These are phyloP conservation scores for Grosmannia serpens DNA, from an alignment of 2,329 filamentous ascomycete species.

Conservation along the genomic window DNA sequence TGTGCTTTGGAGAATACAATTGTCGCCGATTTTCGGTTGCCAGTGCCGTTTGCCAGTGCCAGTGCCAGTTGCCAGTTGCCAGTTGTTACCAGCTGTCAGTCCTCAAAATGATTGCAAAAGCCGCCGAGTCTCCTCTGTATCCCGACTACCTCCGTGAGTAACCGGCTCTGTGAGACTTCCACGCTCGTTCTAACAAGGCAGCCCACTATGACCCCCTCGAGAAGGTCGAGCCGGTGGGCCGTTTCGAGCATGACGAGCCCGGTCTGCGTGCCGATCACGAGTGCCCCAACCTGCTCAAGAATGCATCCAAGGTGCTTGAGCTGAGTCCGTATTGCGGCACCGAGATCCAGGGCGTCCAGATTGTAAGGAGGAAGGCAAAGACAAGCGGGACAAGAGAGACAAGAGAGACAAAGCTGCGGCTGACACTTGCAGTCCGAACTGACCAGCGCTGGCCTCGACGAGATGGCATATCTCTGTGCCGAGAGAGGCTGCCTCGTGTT, in stretches of 20 bases:
- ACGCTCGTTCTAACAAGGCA: neutral
- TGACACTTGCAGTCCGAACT: constrained; percentile 4
- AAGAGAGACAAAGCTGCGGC: neutral
- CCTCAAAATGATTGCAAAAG: constrained; percentile 7
- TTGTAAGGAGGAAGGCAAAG: too few species aligned
- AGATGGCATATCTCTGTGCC: constrained; percentile 14
- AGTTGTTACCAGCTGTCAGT: too few species aligned
- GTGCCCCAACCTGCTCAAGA: constrained; percentile 14
- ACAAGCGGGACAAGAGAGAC: too few species aligned
- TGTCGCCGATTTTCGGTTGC: too few species aligned
- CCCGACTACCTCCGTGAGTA: constrained; percentile 15
- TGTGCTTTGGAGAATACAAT: too few species aligned
- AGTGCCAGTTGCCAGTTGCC: too few species aligned
- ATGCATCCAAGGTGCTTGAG: constrained; percentile 14
- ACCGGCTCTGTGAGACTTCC: neutral
- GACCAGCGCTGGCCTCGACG: constrained; percentile 10
- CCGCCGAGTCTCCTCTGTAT: constrained; percentile 8
- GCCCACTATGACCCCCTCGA: constrained; percentile 15
- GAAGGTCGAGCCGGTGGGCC: constrained; percentile 14
- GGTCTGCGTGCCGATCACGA: constrained; percentile 15
- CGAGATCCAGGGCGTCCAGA: constrained; percentile 15
- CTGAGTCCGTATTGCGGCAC: constrained; percentile 17
- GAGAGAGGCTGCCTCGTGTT: constrained; percentile 12
- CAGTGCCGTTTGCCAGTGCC: too few species aligned
- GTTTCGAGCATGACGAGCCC: constrained; percentile 16